Percentiles rank a stretch among this genome's conserved stretches.
phyloP scores from a whole-genome alignment of 2,329 filamentous ascomycete genomes.

The Karstenula rhodostoma region DNA sequence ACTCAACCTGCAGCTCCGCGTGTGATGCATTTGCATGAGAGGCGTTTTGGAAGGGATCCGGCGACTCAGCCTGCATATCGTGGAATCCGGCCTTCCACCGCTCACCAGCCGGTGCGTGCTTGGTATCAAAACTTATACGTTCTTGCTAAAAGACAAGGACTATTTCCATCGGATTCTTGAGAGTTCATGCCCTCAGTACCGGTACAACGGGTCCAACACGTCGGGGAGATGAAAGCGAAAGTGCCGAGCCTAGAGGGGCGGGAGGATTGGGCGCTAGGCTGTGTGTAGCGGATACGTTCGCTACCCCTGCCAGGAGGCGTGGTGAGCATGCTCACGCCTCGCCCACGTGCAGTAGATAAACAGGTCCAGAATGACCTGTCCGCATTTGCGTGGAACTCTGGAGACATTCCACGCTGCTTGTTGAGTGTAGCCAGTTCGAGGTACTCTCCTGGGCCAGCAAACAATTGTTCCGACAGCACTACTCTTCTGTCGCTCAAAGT shows the following conservation, averaged over 20 bases:
- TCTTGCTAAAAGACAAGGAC: neutral
- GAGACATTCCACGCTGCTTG: neutral
- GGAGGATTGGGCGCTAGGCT: slow-evolving; percentile 7
- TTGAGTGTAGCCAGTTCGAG: neutral
- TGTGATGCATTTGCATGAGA: neutral
- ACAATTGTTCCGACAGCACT: slow-evolving; percentile 1
- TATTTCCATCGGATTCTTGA: neutral
- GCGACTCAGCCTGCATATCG: neutral
- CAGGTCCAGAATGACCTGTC: neutral
- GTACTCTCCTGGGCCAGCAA: neutral
- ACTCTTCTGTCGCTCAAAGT: neutral
- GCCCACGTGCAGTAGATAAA: slow-evolving; percentile 12
- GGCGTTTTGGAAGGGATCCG: neutral
- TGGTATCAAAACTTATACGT: neutral
- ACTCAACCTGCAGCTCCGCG: slow-evolving; percentile 6
- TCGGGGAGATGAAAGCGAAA: slow-evolving; percentile 9
- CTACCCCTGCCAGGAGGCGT: slow-evolving; percentile 10
- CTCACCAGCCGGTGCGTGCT: neutral
- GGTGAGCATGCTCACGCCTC: neutral
- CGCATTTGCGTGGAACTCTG: neutral
- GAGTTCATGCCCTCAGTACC: neutral
- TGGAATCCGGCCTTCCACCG: neutral
- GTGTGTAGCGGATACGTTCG: slow-evolving; percentile 2
- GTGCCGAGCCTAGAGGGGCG: slow-evolving; percentile 8
- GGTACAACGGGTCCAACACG: neutral